Conservation (phyloP, 805 yeast genomes). For the Saturnispora mendoncae region DNA sequence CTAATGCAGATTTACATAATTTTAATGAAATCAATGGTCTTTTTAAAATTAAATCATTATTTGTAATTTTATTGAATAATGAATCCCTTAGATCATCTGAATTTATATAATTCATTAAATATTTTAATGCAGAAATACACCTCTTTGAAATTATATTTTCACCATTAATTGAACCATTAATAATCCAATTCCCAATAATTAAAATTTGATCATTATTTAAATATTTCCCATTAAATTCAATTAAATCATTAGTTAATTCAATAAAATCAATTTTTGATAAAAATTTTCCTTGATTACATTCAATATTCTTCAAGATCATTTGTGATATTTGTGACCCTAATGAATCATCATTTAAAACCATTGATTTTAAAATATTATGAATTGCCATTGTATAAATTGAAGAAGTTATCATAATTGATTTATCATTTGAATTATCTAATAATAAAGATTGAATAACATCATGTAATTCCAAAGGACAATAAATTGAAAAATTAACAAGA, state of each 20-base stretch:
- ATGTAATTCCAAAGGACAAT: slow-evolving; percentile 25
- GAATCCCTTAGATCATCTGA: background rate
- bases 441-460: slow-evolving; percentile 27
- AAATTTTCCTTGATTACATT: slow-evolving; percentile 20
- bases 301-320: slow-evolving; percentile 30
- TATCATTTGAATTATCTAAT: slow-evolving; percentile 21
- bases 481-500: slow-evolving; percentile 26
- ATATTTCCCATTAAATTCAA: slow-evolving; percentile 35
- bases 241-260: slow-evolving; percentile 51
- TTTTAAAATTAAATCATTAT: background rate
- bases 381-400: slow-evolving; percentile 47
- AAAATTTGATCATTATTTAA: slow-evolving; percentile 20
- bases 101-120: slow-evolving; percentile 24
- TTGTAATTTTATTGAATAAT: background rate
- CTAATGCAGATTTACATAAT: slow-evolving; percentile 5
- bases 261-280: slow-evolving; percentile 41
- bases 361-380: slow-evolving; percentile 33
- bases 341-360: slow-evolving; percentile 18
- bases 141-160: slow-evolving; percentile 39
- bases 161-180: slow-evolving; percentile 31
- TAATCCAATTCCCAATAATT: slow-evolving; percentile 24
- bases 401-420: slow-evolving; percentile 31
- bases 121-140: slow-evolving; percentile 33
- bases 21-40: background rate
- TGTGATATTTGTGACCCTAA: slow-evolving; percentile 26